Base-by-base conservation (phyloP, 2,329 filamentous ascomycete genomes). In the Pezicula radicicola region DNA sequence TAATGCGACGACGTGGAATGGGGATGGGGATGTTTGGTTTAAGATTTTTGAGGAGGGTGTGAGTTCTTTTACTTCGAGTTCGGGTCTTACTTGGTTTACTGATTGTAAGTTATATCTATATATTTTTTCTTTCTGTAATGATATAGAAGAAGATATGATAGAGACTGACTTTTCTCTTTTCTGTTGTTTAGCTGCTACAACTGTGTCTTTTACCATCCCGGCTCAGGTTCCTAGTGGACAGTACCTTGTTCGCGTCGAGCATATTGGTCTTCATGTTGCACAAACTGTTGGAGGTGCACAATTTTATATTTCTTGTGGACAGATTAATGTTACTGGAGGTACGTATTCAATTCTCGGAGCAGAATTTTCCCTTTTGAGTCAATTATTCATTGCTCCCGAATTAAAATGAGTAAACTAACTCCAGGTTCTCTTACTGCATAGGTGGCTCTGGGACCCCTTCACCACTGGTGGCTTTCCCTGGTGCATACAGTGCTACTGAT, bases 281-380 rank as follows among this genome's bases (percentile, higher is more conserved):
- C 13, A 35, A 10, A 33, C 16, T 13, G 37, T 50, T 15, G 49
- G 51, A 4, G 59, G 53, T 28, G 56, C 59, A 8, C 62, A 64
- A 12, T 62, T 61, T 36, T 64, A 59, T 48, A 33, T 72, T 48
- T 64, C 66, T 6, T 75, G 72, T 48, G 66, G 65, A 2, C 71
- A 75, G 55, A 60, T 74, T 49, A 70, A 66, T 44, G 66, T 74
- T 16, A 72, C 71, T 0, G 70, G 67, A 13, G 70, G 21, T 21
- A 21, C 21, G 21, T 21, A 21, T 21, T 5, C 5, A 21, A 21
- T 21, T 21, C 21, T 21, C 21, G 5, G 21, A 21, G 3, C 21
- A 21, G 3, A 5, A 21, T 21, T 21, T 21, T 21, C 21, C 21
- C 21, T 3, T 5, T 21, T 21, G 5, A 21, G 21, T 21, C 5